Evolutionary conservation across 371 early-diverging fungal species (phyloP).

Genomic region (Batrachochytrium dendrobatidis): DNA sequence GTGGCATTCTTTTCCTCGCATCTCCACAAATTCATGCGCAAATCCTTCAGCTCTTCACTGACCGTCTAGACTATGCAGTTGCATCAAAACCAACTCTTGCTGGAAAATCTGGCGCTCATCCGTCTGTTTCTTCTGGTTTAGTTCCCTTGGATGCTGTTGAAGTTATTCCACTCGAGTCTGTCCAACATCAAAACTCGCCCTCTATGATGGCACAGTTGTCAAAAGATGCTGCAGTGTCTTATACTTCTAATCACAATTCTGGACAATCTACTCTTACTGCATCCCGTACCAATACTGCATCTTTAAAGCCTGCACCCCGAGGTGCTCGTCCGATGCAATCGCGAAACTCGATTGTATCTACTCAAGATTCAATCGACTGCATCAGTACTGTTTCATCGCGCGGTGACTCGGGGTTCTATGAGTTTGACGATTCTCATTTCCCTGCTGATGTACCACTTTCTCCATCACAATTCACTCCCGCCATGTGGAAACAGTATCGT

Average conservation of each 20-base stretch:
- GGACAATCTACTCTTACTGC: neutral
- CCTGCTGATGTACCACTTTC: neutral
- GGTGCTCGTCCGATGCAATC: neutral
- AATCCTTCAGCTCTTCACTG: slow-evolving; percentile 25
- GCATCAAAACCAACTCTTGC: slow-evolving; percentile 16
- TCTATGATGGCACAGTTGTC: too few relatives aligned
- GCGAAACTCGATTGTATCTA: too few relatives aligned
- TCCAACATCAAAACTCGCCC: too few relatives aligned
- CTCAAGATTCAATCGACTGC: neutral
- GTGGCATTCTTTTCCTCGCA: slow-evolving; percentile 19
- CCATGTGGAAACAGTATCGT: neutral
- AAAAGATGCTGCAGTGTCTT: neutral
- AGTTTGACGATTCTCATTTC: neutral
- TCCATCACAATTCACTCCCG: neutral
- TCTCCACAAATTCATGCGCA: slow-evolving; percentile 25
- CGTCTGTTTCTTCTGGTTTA: neutral
- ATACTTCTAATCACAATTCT: neutral
- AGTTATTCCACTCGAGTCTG: neutral
- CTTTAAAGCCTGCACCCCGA: neutral
- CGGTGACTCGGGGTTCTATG: slow-evolving; percentile 16
- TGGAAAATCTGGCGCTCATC: neutral
- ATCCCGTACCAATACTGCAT: neutral
- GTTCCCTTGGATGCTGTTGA: neutral
- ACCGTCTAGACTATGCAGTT: slow-evolving; percentile 23
- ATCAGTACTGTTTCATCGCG: neutral